Base-by-base conservation (phyloP, 805 yeast species). In the Cyberlindnera americana region DNA sequence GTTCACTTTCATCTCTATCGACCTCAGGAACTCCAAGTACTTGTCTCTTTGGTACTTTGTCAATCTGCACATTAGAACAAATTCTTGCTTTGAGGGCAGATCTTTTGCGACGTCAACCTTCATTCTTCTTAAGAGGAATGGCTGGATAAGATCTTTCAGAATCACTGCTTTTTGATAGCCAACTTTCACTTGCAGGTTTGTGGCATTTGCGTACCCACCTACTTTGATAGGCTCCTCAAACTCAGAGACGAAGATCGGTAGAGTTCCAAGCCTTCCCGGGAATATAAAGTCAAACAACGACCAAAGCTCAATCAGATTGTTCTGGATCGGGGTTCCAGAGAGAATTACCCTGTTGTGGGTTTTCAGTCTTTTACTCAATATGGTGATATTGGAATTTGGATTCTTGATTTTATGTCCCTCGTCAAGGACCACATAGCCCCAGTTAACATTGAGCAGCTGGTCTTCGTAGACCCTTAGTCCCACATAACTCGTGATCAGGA, bases 151-250 rank as follows among this genome's bases (percentile, higher is more conserved):
- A 52, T 93, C 95, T 36, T 95, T 70, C 37, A 93, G 65, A 3
- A 91, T 81, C 5, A 90, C 93, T 0, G 99, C 99, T 66, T 98
- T 93, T 58, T 88, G 88, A 57, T 87, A 90, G 2, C 97, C 96
- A 1, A 97, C 82, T 57, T 91, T 97, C 0, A 93, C 98, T 58
- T 93, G 97, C 3, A 93, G 77, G 58, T 93, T 93, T 1, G 95
- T 80, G 0, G 99, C 98, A 65, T 91, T 93, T 2, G 99, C 96
- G 63, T 93, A 93, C 0, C 99, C 99, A n/a, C 99, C 99, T 58
- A 86, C 73, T 55, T 89, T 91, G 32, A 93, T 93, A 0, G 99
- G 99, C 6, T 81, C 70, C 3, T 95, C 83, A 60, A 93, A 93
- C 59, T 93, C 96, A 38, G 76, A 83, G 61, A 90, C 95, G 53